phyloP scores from a whole-genome alignment of 1,284 basidiomycete genomes.

The Stygiomarasmius scandens region DNA sequence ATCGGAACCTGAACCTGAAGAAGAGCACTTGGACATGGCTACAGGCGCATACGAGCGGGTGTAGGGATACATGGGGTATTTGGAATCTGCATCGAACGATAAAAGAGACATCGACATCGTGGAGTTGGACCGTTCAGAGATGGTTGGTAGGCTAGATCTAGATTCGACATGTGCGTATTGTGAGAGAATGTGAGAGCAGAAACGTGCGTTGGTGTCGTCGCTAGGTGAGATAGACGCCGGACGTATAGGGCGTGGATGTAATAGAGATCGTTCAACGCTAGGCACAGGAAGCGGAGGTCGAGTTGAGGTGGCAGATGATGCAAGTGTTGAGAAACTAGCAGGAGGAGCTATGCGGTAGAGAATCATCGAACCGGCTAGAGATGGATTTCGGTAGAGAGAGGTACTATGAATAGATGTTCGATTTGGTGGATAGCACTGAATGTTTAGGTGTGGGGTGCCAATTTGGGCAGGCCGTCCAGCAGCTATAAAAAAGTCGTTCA shows the following conservation, averaged over 20 bases:
- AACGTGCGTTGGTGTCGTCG: neutral
- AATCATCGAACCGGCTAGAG: neutral
- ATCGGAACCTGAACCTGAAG: too few relatives aligned
- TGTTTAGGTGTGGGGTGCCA: too few relatives aligned
- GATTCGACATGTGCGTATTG: neutral
- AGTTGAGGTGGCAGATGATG: too few relatives aligned
- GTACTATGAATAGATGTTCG: neutral
- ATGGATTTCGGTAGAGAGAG: neutral
- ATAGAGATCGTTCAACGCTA: too few relatives aligned
- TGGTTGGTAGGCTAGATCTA: neutral
- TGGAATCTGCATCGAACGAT: neutral
- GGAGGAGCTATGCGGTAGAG: neutral
- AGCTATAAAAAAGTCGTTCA: too few relatives aligned
- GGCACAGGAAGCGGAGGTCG: too few relatives aligned
- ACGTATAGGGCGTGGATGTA: too few relatives aligned
- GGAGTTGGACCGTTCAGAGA: neutral
- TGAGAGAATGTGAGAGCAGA: neutral
- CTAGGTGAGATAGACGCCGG: too few relatives aligned
- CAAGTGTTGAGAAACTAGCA: neutral
- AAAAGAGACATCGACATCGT: neutral
- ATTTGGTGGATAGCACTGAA: neutral
- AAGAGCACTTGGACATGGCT: too few relatives aligned
- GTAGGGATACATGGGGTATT: neutral
- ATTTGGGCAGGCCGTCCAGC: too few relatives aligned
- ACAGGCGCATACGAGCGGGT: too few relatives aligned